Evolutionary conservation across 495 filamentous ascomycete genomes (phyloP).

Genomic region (Podospora pseudoanserina): DNA sequence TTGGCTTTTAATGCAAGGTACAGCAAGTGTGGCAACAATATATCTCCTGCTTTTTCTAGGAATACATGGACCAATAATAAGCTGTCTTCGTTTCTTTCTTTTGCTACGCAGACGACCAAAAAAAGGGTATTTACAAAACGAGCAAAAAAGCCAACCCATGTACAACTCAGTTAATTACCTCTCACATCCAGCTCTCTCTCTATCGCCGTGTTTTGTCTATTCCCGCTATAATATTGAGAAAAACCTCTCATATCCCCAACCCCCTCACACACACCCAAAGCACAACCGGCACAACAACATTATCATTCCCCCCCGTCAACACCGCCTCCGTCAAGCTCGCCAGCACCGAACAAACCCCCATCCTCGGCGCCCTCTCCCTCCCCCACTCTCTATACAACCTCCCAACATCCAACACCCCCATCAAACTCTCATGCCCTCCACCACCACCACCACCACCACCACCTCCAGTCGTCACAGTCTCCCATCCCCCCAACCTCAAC

Average conservation of each 20-base stretch:
- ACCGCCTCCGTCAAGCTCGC: slow-evolving; percentile 93
- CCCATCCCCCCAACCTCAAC: slow-evolving; percentile 72
- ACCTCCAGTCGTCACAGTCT: slow-evolving; percentile 20
- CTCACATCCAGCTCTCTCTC: background rate
- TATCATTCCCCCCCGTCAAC: slow-evolving; percentile 96
- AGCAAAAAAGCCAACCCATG: background rate
- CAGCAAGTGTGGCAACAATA: background rate
- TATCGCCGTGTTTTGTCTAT: background rate
- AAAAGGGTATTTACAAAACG: background rate
- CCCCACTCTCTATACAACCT: slow-evolving; percentile 30
- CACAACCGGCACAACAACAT: slow-evolving; percentile 94
- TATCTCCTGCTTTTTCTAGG: background rate
- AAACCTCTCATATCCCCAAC: slow-evolving; percentile 40
- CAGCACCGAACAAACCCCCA: slow-evolving; percentile 65
- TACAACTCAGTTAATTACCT: background rate
- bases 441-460: slow-evolving; percentile 10
- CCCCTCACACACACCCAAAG: slow-evolving; percentile 86
- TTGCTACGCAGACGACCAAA: background rate
- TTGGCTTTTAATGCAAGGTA: background rate
- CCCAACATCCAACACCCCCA: slow-evolving; percentile 17
- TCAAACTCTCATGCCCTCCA: slow-evolving; percentile 18
- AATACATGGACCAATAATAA: background rate
- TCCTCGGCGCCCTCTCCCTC: slow-evolving; percentile 50
- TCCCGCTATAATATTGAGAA: background rate
- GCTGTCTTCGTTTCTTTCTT: background rate